Evolutionary conservation across 345 rosid genomes (phyloP), one percentile per base, ranked within the genome.

Genomic region (Euphorbia pulcherrima): DNA sequence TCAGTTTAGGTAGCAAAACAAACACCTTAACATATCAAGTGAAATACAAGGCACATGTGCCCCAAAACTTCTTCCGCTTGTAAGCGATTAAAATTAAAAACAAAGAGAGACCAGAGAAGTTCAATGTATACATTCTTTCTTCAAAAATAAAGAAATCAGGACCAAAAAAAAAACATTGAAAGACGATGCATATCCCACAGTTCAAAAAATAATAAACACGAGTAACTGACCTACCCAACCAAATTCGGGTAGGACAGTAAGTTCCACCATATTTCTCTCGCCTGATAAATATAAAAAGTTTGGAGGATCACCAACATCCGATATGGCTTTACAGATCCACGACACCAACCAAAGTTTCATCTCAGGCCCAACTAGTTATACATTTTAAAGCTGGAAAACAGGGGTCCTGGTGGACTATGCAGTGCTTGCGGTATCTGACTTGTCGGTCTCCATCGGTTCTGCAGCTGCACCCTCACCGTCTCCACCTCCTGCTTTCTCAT

Each of bases 371-470:
- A 46, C 28, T 47, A 58, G 57, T 74, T 69, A 52, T 23, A 76
- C 73, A 78, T 65, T 63, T 61, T 73, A 26, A 51, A 46, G 60
- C 61, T 37, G 67, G 21, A 9, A 26, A 23, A 52, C n/a, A n/a
- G n/a, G 41, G 48, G 62, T 44, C 5, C 8, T 4, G 39, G 18
- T 27, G 20, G 70, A 46, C 73, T 73, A 84, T 52, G 83, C 82
- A 26, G 79, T 58, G 16, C 47, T 24, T 4, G 80, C 28, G 16
- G 62, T 64, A 48, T 83, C 89, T 0, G 88, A 37, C 68, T 84
- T 82, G 47, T 85, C 96, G 0, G 89, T 89, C 69, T 89, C 96
- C 96, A 91, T 91, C 24, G 92, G 86, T 73, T 89, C 96, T 44
- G 59, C 83, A 0, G 92, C 65, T 8, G 79, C 78, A 16, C 65